Base-by-base conservation (phyloP, 768 basidiomycete genomes). In the Ramaria sp. region DNA sequence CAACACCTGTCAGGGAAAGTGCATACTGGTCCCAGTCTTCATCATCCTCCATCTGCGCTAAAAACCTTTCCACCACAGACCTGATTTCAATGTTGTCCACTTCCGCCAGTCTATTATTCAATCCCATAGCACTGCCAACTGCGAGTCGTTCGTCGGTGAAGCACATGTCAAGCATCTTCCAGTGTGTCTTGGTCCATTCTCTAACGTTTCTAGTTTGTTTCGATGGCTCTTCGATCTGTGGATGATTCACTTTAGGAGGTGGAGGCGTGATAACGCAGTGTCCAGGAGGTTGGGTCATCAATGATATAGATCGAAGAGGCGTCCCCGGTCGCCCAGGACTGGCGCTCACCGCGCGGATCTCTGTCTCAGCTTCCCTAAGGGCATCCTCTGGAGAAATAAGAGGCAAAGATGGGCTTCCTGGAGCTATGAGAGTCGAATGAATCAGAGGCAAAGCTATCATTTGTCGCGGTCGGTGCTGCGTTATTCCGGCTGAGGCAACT, bases 131-230 rank as follows among this genome's bases (percentile, higher is more conserved):
- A 59, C 58, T 65, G 2, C 73, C 79, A 44, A 78, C 59, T 2
- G 74, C 72, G 13, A 85, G 65, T 30, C 85, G 71, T 63, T 83
- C 80, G 51, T 86, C 83, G 10, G 84, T 83, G 58, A 90, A 83
- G 61, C 85, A 88, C 22, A 77, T 78, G 65, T 92, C 89, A 48
- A 93, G 71, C 47, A 72, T 63, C 64, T 85, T 89, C 89, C 89
- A 93, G 50, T 90, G 85, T 20, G 78, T 77, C 61, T 83, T 84
- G 3, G 74, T 72, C 89, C 89, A 93, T 38, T 66, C 69, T 13
- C n/a, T 28, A 68, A 59, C 60, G 24, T 27, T 37, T 16, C 9
- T 32, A 12, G 48, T 50, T 18, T 6, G 39, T 7, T 16, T 2
- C n/a, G 20, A n/a, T 22, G 16, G 39, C 13, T 8, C 39, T 12